Evolutionary conservation across 371 early-diverging fungal genomes (phyloP).

Genomic region (Mucor saturninus): DNA sequence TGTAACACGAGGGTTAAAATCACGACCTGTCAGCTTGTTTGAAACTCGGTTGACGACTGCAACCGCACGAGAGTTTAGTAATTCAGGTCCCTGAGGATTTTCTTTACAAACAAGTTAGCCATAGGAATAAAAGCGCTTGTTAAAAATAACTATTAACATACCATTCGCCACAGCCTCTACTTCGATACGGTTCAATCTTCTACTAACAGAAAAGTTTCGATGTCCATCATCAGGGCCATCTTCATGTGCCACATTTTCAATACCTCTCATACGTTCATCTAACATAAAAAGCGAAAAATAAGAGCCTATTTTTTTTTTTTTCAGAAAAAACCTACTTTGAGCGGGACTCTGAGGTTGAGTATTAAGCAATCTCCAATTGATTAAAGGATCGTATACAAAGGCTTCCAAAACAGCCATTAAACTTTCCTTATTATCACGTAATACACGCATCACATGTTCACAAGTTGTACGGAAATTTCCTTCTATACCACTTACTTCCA

Average conservation of each 20-base stretch:
- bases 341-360: constrained; percentile 49
- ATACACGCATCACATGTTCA: constrained; percentile 95
- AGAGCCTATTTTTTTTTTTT: background rate
- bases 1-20: constrained; percentile 86
- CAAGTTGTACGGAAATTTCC: constrained; percentile 96
- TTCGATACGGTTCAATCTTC: constrained; percentile 53
- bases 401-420: constrained; percentile 98
- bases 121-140: no score
- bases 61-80: constrained; percentile 62
- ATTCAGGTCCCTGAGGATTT: constrained; percentile 52
- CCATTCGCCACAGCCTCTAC: constrained; percentile 57
- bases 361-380: constrained; percentile 85
- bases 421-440: constrained; percentile 95
- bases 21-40: constrained; percentile 89
- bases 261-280: constrained; percentile 49
- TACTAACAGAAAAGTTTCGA: constrained; percentile 53
- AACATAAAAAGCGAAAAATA: background rate
- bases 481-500: constrained; percentile 97
- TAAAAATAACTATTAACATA: constrained; percentile 9
- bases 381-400: constrained; percentile 97
- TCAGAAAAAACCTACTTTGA: constrained; percentile 34
- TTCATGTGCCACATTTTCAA: constrained; percentile 44
- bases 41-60: constrained; percentile 67
- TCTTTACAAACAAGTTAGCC: constrained; percentile 18
- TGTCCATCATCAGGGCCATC: constrained; percentile 50